Base-by-base conservation (phyloP, 345 rosid species). In the Cardamine occulta region DNA sequence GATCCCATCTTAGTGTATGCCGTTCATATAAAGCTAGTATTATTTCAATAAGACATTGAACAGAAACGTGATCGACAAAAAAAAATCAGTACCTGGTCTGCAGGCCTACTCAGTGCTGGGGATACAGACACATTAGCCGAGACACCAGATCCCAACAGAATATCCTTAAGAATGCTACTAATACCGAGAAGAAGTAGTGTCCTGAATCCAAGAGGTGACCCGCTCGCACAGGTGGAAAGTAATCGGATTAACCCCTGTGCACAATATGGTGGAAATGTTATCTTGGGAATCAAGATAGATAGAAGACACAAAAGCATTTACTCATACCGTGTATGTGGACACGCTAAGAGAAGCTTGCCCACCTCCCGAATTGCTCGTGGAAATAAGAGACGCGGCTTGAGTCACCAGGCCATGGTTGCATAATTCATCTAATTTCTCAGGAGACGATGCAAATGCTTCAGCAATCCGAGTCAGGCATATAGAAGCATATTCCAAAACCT, bases 401-500 rank as follows among this genome's bases (percentile, higher is more conserved):
- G 97, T 81, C 72, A 96, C 99, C 74, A 96, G 78, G 64, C 96
- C 97, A 84, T 96, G 93, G 82, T 96, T 89, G 80, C 99, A 96
- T 61, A 96, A 81, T 80, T 86, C 96, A 81, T 96, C 99, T 67
- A 96, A 74, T 83, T 91, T 91, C 72, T 89, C 98, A 1, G 98
- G 88, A n/a, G 85, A 83, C 11, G 93, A 89, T 26, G 98, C 92
- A 75, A 96, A 96, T 58, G 99, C 93, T 81, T 96, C 99, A 56
- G 99, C 93, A 85, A 96, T 93, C 58, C 97, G 93, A 59, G 99
- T 96, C 82, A 96, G 85, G 71, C 99, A 96, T 74, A 89, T 90
- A 77, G 99, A 96, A 70, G 99, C 99, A 76, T 91, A 91, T 74
- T 96, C 99, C 86, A 96, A 79, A 59, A 96, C 99, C 99, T 96